Base-by-base conservation (phyloP, 2,329 filamentous ascomycete genomes). In the Phoma sp. region DNA sequence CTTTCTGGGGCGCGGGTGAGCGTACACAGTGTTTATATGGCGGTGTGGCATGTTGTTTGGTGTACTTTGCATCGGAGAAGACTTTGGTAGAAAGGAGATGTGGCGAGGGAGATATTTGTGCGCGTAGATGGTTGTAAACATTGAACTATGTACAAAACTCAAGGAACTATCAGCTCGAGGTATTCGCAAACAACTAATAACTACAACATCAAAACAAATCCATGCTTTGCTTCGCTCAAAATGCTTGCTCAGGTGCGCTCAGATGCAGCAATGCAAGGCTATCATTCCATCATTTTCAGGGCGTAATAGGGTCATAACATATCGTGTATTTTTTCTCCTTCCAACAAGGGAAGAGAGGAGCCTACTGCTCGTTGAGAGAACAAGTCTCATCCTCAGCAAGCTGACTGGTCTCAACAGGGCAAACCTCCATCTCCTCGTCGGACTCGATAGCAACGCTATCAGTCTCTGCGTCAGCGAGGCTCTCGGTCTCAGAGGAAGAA, bases 341-440 rank as follows among this genome's bases (percentile, higher is more conserved):
- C 23, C 5, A 25, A 25, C 23, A 25, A 25, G 5, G 23, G 9
- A 25, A 17, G 6, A 4, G 17, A 25, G 15, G 29, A 21, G 9
- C 20, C 11, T 25, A 48, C 23, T 49, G 12, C 14, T 39, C 39
- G 1, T 43, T 23, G 5, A 38, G 14, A 7, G 18, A 15, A 23
- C 51, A 54, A 17, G 29, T 49, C 3, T 49, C 39, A 2, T 15
- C 29, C 5, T 26, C 18, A 5, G 21, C 23, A 3, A n/a, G 14
- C 5, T 45, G 11, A 26, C 18, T 5, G n/a, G 36, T 28, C 7
- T 51, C 39, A 5, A 54, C 7, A 3, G 51, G 39, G 29, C 51
- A 54, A 12, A 54, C 51, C 21, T 54, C 51, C 51, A 54, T 54
- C 40, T 54, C 51, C 15, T 54, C 51, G 17, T 54, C 51, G 3